Evolutionary conservation across 495 filamentous ascomycete genomes (phyloP), one percentile per base, ranked within the genome.

Genomic region (Penicillium maclennaniae): DNA sequence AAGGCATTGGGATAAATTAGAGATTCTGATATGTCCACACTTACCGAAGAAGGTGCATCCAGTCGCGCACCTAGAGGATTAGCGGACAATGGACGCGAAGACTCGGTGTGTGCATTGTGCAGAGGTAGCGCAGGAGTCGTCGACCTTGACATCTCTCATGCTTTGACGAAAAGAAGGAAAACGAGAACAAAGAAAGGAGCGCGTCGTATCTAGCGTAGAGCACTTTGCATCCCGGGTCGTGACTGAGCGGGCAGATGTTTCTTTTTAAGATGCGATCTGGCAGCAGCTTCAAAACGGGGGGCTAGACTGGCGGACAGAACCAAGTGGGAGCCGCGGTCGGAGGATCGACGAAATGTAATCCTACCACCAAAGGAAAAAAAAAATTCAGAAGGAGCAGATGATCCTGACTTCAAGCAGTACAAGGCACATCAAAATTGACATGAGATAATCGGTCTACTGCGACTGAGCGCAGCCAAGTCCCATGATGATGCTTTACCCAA

Each of bases 91-190:
- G 69, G 62, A 52, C 68, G 68, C 47, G 65, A 61, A 55, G 47
- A 59, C 36, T 65, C 62, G 55, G 68, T 50, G 45, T 58, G 69
- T 61, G 68, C 72, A 74, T 81, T 76, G 70, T 82, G 70, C 66
- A 80, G 69, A 60, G 79, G 77, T 39, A 84, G 70, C 56, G 78
- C 69, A 61, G 81, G 80, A 58, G 80, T 79, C 53, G 73, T 66
- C 54, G 82, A 79, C 71, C 75, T 81, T 74, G 79, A 84, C 80
- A 83, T 84, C 61, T 80, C 69, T 77, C 79, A 82, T 75, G 66
- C 70, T 68, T 65, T 67, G 53, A 44, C 52, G 41, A 34, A 49
- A 31, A 28, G 40, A 28, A 36, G 8, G 25, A 48, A 51, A 49
- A 60, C 62, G 25, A 56, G 47, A 39, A 51, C 1, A 56, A 51